Evolutionary conservation across 257 asterid genomes (phyloP), one percentile per base, ranked within the genome.

Genomic region (Ilex asprella): DNA sequence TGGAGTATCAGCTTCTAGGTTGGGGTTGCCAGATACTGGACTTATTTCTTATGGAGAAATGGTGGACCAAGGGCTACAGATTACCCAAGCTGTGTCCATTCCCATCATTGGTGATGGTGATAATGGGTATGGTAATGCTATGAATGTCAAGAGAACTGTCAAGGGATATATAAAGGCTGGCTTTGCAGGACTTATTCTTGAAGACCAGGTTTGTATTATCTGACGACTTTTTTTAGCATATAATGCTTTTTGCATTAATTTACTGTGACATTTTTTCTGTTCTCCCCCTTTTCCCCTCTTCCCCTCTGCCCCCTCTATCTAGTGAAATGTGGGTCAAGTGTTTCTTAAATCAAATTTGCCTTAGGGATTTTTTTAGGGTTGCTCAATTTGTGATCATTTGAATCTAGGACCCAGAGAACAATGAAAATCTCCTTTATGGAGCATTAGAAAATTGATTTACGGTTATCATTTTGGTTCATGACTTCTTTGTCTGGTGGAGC

Each of bases 61-160:
- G 96, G 90, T 86, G 75, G 86, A 82, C 74, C 95, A 86, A 78
- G 98, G 95, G 58, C 82, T 12, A 56, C 87, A 82, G 73, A 84
- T 91, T 64, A 82, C 92, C 35, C 84, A 76, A 60, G 91, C 98
- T 49, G 91, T 84, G 52, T 81, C 92, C 62, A 88, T 91, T 58
- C 98, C 98, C 12, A 60, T 91, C 60, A 91, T 91, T 60, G 98
- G 98, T 49, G 98, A 91, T 76, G 98, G 86, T 56, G 98, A 91
- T 75, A 88, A 91, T 73, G 98, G 98, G 66, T 88, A 91, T 67
- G 98, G 96, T 66, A 91, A 91, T 68, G 83, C 96, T 61, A 86
- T 91, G 96, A 91, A 88, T 72, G 96, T 88, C 58, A 91, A 88
- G 83, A 86, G 98, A 80, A 86, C 98, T 61, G 86, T 86, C 74